Base-by-base conservation (phyloP, 2,329 filamentous ascomycete species). In the Didymosphaeria variabile region DNA sequence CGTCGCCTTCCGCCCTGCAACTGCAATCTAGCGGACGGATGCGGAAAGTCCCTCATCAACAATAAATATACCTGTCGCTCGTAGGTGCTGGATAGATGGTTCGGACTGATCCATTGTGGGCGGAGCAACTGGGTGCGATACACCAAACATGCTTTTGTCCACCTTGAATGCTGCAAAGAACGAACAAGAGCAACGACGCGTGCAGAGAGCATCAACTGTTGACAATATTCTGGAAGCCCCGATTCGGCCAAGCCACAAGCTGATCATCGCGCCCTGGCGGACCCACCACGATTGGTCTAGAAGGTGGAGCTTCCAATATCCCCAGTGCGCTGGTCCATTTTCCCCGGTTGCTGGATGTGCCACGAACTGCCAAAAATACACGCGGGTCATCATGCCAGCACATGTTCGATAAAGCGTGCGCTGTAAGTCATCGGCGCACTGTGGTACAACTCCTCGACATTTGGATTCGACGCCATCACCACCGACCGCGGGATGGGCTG, bases 291-390 rank as follows among this genome's bases (percentile, higher is more conserved):
- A 46, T 29, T 55, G 53, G 53, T 46, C 53, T 15, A 38, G 42
- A 46, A 9, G 40, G 40, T 34, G 53, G 53, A 55, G 26, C 42
- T 36, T 40, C 42, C 53, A 45, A 55, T 55, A 55, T 36, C 51
- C 51, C 51, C 49, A 38, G 45, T n/a, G 13, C 26, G 45, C 45
- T 47, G 45, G 45, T 31, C 45, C 45, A n/a, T 47, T 15, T 17
- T 47, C 45, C 45, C 45, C 45, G 38, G 52, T n/a, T 32, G 17
- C 52, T 44, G 38, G 49, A 26, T 44, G 3, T 47, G 29, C 29
- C 53, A 36, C 10, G 52, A 36, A 47, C n/a, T 46, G 53, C 53
- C 42, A 55, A 47, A 55, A 55, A 55, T 55, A 55, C 40, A 55
- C 13, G 23, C 38, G 15, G 17, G 38, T 32, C 36, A 21, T 44